Percentiles rank a stretch among this genome's conserved stretches.
Evolutionary conservation across 176 grass and related monocot species (phyloP).

Genomic region (Rhynchospora tenuis): DNA sequence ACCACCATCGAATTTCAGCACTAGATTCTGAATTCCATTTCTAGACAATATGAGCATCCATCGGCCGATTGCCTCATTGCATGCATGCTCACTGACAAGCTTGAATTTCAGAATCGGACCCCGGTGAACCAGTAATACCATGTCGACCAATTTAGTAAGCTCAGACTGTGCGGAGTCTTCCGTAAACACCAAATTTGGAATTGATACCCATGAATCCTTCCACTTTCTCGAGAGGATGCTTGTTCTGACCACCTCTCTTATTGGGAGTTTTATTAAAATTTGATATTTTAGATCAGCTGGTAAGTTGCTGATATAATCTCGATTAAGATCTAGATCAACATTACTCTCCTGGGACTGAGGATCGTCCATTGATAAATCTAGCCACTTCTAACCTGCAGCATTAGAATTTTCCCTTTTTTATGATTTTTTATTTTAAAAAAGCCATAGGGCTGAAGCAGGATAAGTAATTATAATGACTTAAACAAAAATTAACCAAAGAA

Average conservation of each 20-base stretch:
- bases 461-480: too few relatives aligned
- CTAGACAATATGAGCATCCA: slow-evolving; percentile 50
- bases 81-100: not conserved
- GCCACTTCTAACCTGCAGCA: too few relatives aligned
- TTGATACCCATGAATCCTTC: slow-evolving; percentile 40
- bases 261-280: slow-evolving; percentile 37
- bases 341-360: not conserved
- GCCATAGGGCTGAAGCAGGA: too few relatives aligned
- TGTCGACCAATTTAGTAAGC: slow-evolving; percentile 14
- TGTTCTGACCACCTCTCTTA: slow-evolving; percentile 41
- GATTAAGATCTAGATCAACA: slow-evolving; percentile 2
- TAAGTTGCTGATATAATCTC: slow-evolving; percentile 45
- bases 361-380: too few relatives aligned
- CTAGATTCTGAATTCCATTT: slow-evolving; percentile 36
- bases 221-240: slow-evolving; percentile 41
- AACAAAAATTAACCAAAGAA: too few relatives aligned
- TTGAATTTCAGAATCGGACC: slow-evolving; percentile 40
- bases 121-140: slow-evolving; percentile 26
- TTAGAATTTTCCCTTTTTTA: too few relatives aligned
- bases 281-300: slow-evolving; percentile 37
- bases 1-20: not conserved
- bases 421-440: too few relatives aligned
- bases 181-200: slow-evolving; percentile 30
- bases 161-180: slow-evolving; percentile 6
- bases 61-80: slow-evolving; percentile 19